Base-by-base conservation (phyloP, 768 basidiomycete genomes). In the Holtermanniella nyarrowii region DNA sequence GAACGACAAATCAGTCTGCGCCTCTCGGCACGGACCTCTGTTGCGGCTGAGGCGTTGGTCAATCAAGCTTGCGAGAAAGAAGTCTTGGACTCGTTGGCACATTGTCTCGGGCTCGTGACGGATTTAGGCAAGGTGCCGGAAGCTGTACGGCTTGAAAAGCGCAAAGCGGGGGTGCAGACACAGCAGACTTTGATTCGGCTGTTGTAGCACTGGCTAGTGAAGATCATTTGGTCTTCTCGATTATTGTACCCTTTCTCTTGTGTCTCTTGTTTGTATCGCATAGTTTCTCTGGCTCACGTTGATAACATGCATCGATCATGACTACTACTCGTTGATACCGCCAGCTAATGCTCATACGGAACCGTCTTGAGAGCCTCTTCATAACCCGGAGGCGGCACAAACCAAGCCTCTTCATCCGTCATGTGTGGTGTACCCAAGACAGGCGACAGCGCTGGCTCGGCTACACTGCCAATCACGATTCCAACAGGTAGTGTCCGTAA, bases 381-480 rank as follows among this genome's bases (percentile, higher is more conserved):
- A 48, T 68, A 68, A 21, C 48, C 42, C n/a, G 66, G 66, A 5
- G 66, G 66, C 22, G 66, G 57, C 2, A 61, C 31, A 23, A 63
- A 55, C 66, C 66, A 68, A 4, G 63, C 66, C 49, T 65, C 53
- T 46, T 68, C 66, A 48, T 52, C 55, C 20, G 50, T 54, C 4
- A 56, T 37, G 47, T 67, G 63, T n/a, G 26, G n/a, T 2, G 42
- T 53, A 4, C 47, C 50, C 10, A 42, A 18, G 5, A 23, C 43
- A 26, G 63, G 63, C 11, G 58, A 20, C 18, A 48, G 20, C 11
- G 40, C 55, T 42, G 63, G 60, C 44, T 68, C 66, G 0, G 59
- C 54, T 3, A 68, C 66, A 4, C 58, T 60, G 5, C 66, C 66
- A 45, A 68, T 57, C 20, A 63, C 58, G 49, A 68, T 57, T 2